A percentile compares a stretch with the other conserved stretches of the same genome.
These are phyloP conservation scores for Rhynchospora pubera DNA, from an alignment of 176 grass and related monocot genomes.

Conservation along the genomic window DNA sequence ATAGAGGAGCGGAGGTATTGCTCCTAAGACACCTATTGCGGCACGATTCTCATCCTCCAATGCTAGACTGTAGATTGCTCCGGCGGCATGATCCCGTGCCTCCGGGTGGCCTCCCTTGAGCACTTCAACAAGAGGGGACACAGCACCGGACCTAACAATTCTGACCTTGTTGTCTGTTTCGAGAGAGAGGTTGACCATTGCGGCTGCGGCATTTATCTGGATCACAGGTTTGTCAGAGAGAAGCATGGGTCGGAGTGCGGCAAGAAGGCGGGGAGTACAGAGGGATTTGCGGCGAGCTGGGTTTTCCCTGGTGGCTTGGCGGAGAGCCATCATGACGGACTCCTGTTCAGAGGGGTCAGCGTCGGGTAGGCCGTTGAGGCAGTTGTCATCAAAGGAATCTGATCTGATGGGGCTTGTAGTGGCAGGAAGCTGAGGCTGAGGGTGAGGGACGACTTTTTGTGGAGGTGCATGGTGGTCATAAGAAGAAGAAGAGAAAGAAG, in stretches of 20 bases:
- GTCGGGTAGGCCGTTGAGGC: conserved; percentile 37
- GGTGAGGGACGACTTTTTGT: neutral
- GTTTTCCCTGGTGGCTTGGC: conserved; percentile 65
- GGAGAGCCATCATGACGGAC: conserved; percentile 45
- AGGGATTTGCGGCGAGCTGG: conserved; percentile 35
- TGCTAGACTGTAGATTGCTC: conserved; percentile 75
- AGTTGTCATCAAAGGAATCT: conserved; percentile 54
- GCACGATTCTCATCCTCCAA: conserved; percentile 85
- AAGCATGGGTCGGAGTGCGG: conserved; percentile 65
- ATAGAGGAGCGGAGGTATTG: conserved; percentile 61
- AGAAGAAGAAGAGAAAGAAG: conserved; percentile 11
- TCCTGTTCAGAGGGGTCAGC: conserved; percentile 38
- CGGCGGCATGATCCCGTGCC: conserved; percentile 74
- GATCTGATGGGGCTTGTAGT: neutral
- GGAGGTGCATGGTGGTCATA: neutral
- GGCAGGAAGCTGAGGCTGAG: conserved; percentile 10
- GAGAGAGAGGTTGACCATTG: conserved; percentile 73
- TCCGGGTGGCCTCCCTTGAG: conserved; percentile 47
- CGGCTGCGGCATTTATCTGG: conserved; percentile 63
- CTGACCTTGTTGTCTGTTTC: conserved; percentile 65
- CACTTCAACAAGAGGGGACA: conserved; percentile 61
- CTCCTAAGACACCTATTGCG: conserved; percentile 74
- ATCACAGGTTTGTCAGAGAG: conserved; percentile 39
- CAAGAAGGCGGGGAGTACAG: conserved; percentile 65
- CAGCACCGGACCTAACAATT: conserved; percentile 70